Percentiles rank a stretch among this genome's conserved stretches.
phyloP scores from a whole-genome alignment of 2,329 filamentous ascomycete genomes.

The Penicillium sp. region DNA sequence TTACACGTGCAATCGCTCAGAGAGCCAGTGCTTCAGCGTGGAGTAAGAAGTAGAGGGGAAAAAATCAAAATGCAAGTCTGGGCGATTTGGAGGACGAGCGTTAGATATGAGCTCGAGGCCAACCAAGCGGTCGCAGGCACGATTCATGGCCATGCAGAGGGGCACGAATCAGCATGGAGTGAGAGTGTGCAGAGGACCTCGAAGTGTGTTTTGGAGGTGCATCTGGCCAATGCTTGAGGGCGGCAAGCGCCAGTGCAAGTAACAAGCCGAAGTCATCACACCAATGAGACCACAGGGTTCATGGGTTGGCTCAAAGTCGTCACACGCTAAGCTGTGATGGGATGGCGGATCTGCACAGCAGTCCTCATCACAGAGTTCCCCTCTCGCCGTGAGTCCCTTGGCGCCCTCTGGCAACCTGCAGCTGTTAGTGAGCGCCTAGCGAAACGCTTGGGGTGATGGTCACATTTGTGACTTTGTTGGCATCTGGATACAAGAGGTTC shows the following conservation, averaged over 20 bases:
- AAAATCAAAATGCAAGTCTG: conserved; percentile 18
- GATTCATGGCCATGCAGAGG: conserved; percentile 28
- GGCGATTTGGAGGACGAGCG: conserved; percentile 25
- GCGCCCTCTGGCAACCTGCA: conserved; percentile 2
- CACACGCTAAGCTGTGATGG: conserved; percentile 39
- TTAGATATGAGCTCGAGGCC: conserved; percentile 32
- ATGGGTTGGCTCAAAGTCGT: conserved; percentile 27
- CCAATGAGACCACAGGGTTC: conserved; percentile 30
- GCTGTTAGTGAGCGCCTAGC: conserved; percentile 6
- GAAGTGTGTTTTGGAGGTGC: conserved; percentile 32
- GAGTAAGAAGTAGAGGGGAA: conserved; percentile 8
- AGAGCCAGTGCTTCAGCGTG: conserved; percentile 15
- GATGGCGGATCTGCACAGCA: conserved; percentile 30
- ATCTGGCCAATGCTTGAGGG: conserved; percentile 37
- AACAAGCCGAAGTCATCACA: conserved; percentile 19
- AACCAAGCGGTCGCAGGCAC: conserved; percentile 10
- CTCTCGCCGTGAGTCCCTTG: conserved; percentile 3
- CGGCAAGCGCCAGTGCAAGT: conserved; percentile 35
- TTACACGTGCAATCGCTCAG: conserved; percentile 31
- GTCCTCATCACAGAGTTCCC: conserved; percentile 16
- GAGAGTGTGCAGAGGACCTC: conserved; percentile 21
- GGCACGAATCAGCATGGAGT: conserved; percentile 29
- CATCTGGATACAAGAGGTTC: no score
- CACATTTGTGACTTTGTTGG: conserved; percentile 1
- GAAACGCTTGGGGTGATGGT: conserved; percentile 17